Percentiles rank a stretch among this genome's conserved stretches.
Conservation (phyloP, 2,329 filamentous ascomycete genomes). For the Grosmannia clavigera region DNA sequence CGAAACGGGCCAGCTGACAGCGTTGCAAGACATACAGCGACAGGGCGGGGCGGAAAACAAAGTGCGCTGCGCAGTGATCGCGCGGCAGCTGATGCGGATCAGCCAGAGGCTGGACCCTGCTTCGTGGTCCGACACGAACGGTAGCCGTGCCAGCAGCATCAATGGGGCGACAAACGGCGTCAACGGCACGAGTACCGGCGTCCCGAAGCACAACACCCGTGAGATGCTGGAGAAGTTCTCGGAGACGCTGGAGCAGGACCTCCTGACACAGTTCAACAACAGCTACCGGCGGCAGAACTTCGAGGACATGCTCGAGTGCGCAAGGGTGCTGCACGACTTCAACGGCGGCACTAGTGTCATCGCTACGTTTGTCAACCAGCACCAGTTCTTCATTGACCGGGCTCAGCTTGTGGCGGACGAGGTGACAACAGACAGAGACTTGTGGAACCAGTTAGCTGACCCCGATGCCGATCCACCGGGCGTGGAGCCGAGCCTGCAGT, state of each 20-base stretch:
- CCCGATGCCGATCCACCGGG: conserved; percentile 85
- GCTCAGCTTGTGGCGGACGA: conserved; percentile 87
- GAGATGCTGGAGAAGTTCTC: conserved; percentile 95
- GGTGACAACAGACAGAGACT: conserved; percentile 59
- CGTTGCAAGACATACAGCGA: conserved; percentile 78
- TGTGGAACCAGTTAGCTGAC: conserved; percentile 87
- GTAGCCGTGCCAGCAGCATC: conserved; percentile 24
- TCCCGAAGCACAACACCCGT: conserved; percentile 53
- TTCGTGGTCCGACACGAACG: conserved; percentile 55
- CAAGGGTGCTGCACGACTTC: conserved; percentile 88
- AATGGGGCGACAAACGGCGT: conserved; percentile 38
- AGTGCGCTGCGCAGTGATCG: conserved; percentile 86
- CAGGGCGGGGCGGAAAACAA: conserved; percentile 83
- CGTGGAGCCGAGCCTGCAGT: conserved; percentile 85
- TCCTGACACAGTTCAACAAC: conserved; percentile 92
- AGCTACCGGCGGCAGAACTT: conserved; percentile 93
- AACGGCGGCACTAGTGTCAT: conserved; percentile 93
- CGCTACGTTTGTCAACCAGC: conserved; percentile 93
- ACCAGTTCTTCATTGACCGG: conserved; percentile 97
- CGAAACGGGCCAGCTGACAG: conserved; percentile 73
- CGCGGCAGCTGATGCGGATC: conserved; percentile 84
- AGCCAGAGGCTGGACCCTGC: conserved; percentile 77
- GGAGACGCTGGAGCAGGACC: conserved; percentile 87
- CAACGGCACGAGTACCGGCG: conserved; percentile 35
- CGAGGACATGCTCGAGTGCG: conserved; percentile 95